Evolutionary conservation across 495 filamentous ascomycete species (phyloP), one percentile per base, ranked within the genome.

Genomic region (Articulospora tetracladia): DNA sequence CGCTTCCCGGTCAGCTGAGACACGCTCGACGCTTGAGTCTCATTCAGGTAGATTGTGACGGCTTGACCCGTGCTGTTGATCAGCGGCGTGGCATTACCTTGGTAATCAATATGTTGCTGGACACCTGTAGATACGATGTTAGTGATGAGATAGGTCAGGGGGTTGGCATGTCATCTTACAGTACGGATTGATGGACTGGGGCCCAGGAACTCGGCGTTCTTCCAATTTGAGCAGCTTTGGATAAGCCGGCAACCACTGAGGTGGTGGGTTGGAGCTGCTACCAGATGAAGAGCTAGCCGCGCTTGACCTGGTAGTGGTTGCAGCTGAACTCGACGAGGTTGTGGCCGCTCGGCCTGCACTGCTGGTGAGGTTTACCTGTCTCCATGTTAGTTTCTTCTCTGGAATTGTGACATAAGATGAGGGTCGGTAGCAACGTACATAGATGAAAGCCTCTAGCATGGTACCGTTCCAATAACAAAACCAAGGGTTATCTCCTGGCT

Each of bases 381-480:
- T 20, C 10, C 20, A 0, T 3, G 24, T 57, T 23, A 57, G 44
- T 15, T 10, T 10, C 27, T 15, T 11, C 23, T 3, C 26, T 19
- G 1, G 20, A 26, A 11, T 24, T n/a, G n/a, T n/a, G n/a, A n/a
- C n/a, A n/a, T n/a, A n/a, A n/a, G n/a, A 11, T 25, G 7, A 57
- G 83, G 2, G 75, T 70, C 63, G 88, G 78, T 3, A 44, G 39
- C 3, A 15, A 51, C 81, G 79, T 58, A 87, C 76, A 69, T 93
- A 97, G 58, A 97, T 84, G 69, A 92, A 94, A 19, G 86, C 77
- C 63, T 96, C 91, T 49, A 97, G 75, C 48, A 84, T 78, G 0
- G 92, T 96, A 4, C 83, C 77, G 60, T 93, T 92, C 91, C 91
- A 97, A 67, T 80, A 87, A 70, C 93, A 97, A 64, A 90, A 85